phyloP scores from a whole-genome alignment of 768 basidiomycete species.

The Jaapia argillacea region DNA sequence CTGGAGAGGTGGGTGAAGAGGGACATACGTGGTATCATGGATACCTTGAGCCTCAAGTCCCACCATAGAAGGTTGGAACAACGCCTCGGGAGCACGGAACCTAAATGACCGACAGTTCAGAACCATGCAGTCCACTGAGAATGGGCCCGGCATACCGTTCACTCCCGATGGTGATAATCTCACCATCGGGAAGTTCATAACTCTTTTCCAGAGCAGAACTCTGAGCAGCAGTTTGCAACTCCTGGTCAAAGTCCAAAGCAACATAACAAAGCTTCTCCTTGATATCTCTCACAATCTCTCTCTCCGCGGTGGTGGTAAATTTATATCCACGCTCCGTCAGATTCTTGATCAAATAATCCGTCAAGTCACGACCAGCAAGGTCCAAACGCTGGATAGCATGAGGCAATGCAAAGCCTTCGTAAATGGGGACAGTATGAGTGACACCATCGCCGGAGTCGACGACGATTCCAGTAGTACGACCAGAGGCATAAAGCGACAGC shows the following conservation, averaged over 20 bases:
- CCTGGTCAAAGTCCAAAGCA: conserved; percentile 65
- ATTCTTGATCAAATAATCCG: conserved; percentile 45
- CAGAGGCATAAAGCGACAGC: conserved; percentile 66
- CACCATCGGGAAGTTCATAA: conserved; percentile 63
- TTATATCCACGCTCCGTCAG: conserved; percentile 52
- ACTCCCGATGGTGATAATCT: conserved; percentile 73
- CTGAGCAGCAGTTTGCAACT: conserved; percentile 59
- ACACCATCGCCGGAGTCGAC: conserved; percentile 72
- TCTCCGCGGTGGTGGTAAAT: conserved; percentile 52
- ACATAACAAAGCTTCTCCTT: conserved; percentile 81
- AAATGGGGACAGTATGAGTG: conserved; percentile 63
- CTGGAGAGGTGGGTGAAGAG: not conserved
- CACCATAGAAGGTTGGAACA: conserved; percentile 89
- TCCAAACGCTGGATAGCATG: conserved; percentile 64
- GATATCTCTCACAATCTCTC: conserved; percentile 57
- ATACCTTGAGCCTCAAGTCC: conserved; percentile 66
- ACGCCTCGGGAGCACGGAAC: conserved; percentile 88
- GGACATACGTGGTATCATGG: conserved; percentile 71
- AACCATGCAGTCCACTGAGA: too few species aligned
- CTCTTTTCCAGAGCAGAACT: conserved; percentile 60
- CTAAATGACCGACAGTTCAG: too few species aligned
- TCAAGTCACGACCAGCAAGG: conserved; percentile 57
- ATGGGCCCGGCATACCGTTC: too few species aligned
- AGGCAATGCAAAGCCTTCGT: conserved; percentile 61
- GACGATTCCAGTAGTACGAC: conserved; percentile 66